Percentiles rank a stretch among this genome's conserved stretches.
Conservation (phyloP, 768 basidiomycete species). For the Kwoniella sp. region DNA sequence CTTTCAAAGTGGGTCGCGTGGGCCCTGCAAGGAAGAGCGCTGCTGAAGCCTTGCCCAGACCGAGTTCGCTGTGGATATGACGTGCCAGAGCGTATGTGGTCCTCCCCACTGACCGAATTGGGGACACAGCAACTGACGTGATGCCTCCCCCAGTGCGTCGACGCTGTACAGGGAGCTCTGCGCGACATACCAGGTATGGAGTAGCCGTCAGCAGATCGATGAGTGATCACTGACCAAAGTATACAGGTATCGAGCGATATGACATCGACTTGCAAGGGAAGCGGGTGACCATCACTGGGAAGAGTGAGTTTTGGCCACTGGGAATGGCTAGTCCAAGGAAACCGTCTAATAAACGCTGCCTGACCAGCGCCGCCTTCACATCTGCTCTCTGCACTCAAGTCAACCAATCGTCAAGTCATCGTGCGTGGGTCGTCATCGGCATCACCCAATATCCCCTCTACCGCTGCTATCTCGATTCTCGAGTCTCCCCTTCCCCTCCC, state of each 20-base stretch:
- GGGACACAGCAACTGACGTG: neutral
- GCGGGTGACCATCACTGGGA: conserved; percentile 45
- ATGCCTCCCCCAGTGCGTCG: conserved; percentile 35
- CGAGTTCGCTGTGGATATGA: conserved; percentile 51
- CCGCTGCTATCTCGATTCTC: conserved; percentile 48
- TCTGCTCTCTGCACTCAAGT: conserved; percentile 39
- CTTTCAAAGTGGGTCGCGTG: conserved; percentile 36
- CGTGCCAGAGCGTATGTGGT: conserved; percentile 43
- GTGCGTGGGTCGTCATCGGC: conserved; percentile 40
- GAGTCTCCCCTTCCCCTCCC: conserved; percentile 48
- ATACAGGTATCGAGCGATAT: conserved; percentile 42
- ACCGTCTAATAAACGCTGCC: neutral
- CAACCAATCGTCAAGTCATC: conserved; percentile 44
- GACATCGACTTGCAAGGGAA: conserved; percentile 48
- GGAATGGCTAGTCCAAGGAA: neutral
- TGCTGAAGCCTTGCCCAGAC: conserved; percentile 33
- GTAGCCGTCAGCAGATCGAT: neutral
- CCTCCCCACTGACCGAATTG: neutral
- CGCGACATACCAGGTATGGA: conserved; percentile 25
- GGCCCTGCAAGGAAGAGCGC: too few species aligned
- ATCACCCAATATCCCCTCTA: conserved; percentile 13
- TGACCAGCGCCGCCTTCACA: conserved; percentile 39
- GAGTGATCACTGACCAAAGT: neutral
- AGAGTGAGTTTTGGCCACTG: too few species aligned
- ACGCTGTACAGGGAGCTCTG: conserved; percentile 38